Conservation (phyloP, 2,329 filamentous ascomycete species). For the Aspergillus pseudotamarii region DNA sequence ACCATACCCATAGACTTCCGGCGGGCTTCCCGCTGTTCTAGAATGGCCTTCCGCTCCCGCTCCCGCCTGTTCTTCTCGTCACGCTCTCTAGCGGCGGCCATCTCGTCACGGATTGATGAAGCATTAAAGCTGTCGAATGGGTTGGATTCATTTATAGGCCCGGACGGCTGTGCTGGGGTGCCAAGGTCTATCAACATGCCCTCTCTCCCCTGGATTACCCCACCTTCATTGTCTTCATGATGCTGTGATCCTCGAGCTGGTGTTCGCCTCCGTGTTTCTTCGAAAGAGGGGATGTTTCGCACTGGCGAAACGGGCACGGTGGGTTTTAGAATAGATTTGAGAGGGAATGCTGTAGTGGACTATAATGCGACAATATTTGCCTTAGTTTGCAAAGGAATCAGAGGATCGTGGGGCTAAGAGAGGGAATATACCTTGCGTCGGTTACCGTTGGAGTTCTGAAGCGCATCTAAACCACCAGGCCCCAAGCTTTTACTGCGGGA, state of each 20-base stretch:
- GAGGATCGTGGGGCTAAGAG: constrained; percentile 2
- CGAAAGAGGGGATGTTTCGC: constrained; percentile 64
- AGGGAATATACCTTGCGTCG: constrained; percentile 69
- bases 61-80: constrained; percentile 67
- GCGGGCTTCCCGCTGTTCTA: constrained; percentile 79
- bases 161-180: constrained; percentile 38
- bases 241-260: constrained; percentile 36
- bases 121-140: constrained; percentile 51
- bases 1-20: constrained; percentile 77
- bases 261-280: constrained; percentile 52
- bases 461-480: constrained; percentile 81
- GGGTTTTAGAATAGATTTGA: constrained; percentile 79
- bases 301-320: constrained; percentile 69
- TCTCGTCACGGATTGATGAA: constrained; percentile 46
- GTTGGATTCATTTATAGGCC: constrained; percentile 46
- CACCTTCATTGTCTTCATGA: constrained; percentile 20
- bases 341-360: constrained; percentile 43
- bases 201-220: constrained; percentile 27
- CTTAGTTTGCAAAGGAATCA: constrained; percentile 9
- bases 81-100: constrained; percentile 69
- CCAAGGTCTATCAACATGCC: constrained; percentile 48
- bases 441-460: constrained; percentile 76
- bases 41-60: constrained; percentile 61
- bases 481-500: constrained; percentile 95
- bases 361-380: constrained; percentile 28